phyloP scores from a whole-genome alignment of 2,329 filamentous ascomycete species.

The Talaromyces sp. region DNA sequence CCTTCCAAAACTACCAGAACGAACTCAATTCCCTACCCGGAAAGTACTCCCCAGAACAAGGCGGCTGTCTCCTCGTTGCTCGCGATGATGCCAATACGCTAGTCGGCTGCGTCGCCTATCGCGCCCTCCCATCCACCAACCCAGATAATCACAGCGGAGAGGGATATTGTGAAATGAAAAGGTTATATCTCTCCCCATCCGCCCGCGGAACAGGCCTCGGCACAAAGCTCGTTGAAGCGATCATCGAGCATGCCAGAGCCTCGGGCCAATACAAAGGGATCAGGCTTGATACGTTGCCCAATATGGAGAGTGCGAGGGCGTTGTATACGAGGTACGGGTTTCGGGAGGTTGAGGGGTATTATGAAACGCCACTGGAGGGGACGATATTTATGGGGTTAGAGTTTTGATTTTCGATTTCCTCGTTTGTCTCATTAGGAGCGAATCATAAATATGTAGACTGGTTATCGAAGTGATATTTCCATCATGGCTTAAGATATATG shows the following conservation, averaged over 20 bases:
- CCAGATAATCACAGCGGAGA: not conserved
- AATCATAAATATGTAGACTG: not conserved
- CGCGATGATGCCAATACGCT: conserved; percentile 19
- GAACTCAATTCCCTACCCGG: conserved; percentile 55
- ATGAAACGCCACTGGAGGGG: conserved; percentile 53
- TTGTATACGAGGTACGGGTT: conserved; percentile 54
- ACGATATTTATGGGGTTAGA: conserved; percentile 51
- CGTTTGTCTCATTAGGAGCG: not conserved
- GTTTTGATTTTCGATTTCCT: conserved; percentile 11
- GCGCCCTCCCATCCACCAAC: conserved; percentile 25
- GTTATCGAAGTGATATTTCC: not conserved
- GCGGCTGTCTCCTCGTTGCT: conserved; percentile 51
- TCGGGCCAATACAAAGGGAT: conserved; percentile 50
- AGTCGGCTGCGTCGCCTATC: conserved; percentile 52
- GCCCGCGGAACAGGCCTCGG: conserved; percentile 52
- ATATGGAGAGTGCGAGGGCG: conserved; percentile 50
- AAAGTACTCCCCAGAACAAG: conserved; percentile 47
- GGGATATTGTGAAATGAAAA: conserved; percentile 54
- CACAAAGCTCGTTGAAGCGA: conserved; percentile 44
- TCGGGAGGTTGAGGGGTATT: conserved; percentile 51
- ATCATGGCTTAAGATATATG: not conserved
- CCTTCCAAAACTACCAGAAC: conserved; percentile 54
- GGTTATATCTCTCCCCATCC: conserved; percentile 51
- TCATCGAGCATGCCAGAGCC: conserved; percentile 45
- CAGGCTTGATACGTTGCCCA: conserved; percentile 54